A percentile compares a stretch with the other conserved stretches of the same genome.
Conservation (phyloP, 1,284 basidiomycete genomes). For the Farysia itapuensis region DNA sequence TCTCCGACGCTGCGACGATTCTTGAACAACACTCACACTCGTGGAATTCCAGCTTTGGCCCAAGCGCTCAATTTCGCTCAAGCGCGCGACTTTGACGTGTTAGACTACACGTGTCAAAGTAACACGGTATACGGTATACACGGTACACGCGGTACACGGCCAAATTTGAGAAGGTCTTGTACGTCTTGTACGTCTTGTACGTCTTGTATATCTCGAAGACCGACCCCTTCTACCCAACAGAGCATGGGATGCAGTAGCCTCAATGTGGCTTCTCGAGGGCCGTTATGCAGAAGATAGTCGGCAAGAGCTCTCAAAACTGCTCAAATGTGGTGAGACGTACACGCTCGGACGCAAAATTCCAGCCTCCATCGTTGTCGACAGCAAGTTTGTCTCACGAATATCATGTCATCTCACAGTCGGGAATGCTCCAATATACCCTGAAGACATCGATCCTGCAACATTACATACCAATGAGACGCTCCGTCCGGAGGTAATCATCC, state of each 20-base stretch:
- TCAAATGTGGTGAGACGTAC: slow-evolving; percentile 46
- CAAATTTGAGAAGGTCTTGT: too few relatives aligned
- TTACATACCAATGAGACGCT: slow-evolving; percentile 11
- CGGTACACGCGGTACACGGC: too few relatives aligned
- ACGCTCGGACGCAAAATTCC: slow-evolving; percentile 45
- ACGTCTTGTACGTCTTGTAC: too few relatives aligned
- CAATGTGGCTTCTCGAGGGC: slow-evolving; percentile 45
- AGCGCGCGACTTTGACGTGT: too few relatives aligned
- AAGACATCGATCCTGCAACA: slow-evolving; percentile 5
- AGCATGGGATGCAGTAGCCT: slow-evolving; percentile 1
- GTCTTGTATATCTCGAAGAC: too few relatives aligned
- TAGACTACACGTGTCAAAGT: too few relatives aligned
- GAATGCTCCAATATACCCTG: slow-evolving; percentile 1
- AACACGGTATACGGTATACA: too few relatives aligned
- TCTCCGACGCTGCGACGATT: too few relatives aligned
- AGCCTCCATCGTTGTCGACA: slow-evolving; percentile 43
- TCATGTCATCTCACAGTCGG: slow-evolving; percentile 31
- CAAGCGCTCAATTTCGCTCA: too few relatives aligned
- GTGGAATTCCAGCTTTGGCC: too few relatives aligned
- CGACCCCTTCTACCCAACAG: too few relatives aligned
- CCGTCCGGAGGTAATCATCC: slow-evolving; percentile 31
- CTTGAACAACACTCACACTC: too few relatives aligned
- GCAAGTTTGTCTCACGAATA: slow-evolving; percentile 40
- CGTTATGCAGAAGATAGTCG: slow-evolving; percentile 36
- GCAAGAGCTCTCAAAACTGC: slow-evolving; percentile 25